phyloP scores from a whole-genome alignment of 345 rosid genomes.

The Firmiana major region DNA sequence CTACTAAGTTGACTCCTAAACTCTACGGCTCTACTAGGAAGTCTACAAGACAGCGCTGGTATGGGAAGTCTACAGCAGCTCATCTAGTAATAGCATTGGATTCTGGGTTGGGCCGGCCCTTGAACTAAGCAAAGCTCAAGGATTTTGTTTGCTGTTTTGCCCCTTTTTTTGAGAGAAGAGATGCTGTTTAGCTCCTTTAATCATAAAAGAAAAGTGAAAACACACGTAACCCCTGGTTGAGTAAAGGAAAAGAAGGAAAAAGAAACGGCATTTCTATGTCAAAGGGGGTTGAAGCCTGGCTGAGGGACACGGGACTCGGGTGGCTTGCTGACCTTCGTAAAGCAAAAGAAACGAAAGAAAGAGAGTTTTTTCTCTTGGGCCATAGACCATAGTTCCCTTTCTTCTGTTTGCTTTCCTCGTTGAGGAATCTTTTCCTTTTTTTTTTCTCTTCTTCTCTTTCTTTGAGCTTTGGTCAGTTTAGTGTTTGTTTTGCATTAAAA shows the following conservation, averaged over 20 bases:
- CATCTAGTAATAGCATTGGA: no score
- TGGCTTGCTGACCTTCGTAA: constrained; percentile 43
- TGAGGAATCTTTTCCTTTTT: constrained; percentile 8
- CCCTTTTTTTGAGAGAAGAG: no score
- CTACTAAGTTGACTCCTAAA: constrained; percentile 10
- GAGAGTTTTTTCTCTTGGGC: constrained; percentile 1
- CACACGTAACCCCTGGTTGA: constrained; percentile 35
- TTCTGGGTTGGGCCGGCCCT: constrained; percentile 19
- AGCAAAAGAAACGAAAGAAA: constrained; percentile 19
- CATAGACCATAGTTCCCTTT: neutral
- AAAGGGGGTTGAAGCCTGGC: constrained; percentile 20
- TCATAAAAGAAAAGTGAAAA: constrained; percentile 33
- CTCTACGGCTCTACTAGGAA: neutral
- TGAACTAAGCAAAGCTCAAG: constrained; percentile 13
- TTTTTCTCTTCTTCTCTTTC: no score
- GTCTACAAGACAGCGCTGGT: no score
- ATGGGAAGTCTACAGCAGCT: no score
- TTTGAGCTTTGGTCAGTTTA: neutral
- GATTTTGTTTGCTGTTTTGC: neutral
- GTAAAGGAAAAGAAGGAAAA: constrained; percentile 16
- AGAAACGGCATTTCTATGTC: constrained; percentile 24
- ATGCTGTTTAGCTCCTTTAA: no score
- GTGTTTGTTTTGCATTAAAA: constrained; percentile 20
- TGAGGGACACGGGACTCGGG: constrained; percentile 11
- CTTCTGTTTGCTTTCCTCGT: constrained; percentile 25